Conservation (phyloP, 2,329 filamentous ascomycete genomes). For the Hymenoscyphus albidus region DNA sequence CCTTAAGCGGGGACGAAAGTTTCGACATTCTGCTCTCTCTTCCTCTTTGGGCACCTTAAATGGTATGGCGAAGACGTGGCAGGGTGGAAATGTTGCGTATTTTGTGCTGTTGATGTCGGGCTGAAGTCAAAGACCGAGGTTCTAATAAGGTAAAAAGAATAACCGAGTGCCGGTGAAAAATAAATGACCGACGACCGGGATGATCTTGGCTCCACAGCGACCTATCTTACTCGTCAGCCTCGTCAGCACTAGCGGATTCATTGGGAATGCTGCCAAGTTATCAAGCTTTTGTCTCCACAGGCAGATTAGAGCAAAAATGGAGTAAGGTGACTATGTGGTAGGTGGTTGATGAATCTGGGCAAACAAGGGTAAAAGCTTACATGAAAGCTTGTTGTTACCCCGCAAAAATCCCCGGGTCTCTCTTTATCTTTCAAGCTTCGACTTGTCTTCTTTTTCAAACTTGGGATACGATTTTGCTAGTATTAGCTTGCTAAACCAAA, state of each 20-base stretch:
- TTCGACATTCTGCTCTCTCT: conserved; percentile 57
- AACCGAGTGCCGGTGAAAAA: not conserved
- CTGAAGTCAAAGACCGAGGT: conserved; percentile 3
- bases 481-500: not conserved
- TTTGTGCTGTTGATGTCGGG: not conserved
- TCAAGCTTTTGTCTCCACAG: no score
- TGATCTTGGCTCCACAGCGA: not conserved
- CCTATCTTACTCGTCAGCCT: not conserved
- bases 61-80: not conserved
- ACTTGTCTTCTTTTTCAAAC: not conserved
- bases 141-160: conserved; percentile 1
- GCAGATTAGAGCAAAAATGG: no score
- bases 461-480: not conserved
- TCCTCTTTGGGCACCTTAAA: not conserved
- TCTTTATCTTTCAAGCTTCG: not conserved
- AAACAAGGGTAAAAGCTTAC: no score
- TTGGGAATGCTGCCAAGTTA: not conserved
- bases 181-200: not conserved
- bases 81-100: not conserved
- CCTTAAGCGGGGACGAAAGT: conserved; percentile 66
- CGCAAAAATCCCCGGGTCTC: no score
- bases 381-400: no score
- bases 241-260: not conserved
- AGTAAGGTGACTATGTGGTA: no score
- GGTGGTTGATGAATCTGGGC: no score